Evolutionary conservation across 148 eudicot species (phyloP).

Genomic region (Pharnaceum exiguum): DNA sequence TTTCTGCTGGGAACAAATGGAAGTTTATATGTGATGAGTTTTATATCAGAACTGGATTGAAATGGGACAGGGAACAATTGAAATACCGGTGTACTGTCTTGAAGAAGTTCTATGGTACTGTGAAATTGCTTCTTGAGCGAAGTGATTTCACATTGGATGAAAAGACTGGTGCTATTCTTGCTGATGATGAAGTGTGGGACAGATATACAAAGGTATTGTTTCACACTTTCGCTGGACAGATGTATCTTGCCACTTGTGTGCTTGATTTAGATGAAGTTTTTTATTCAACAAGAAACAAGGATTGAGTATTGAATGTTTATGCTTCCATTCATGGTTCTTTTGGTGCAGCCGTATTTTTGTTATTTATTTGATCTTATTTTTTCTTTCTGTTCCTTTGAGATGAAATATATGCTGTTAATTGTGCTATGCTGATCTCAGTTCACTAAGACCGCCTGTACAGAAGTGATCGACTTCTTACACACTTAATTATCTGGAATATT

Average conservation of each 20-base stretch:
- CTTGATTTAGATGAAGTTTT: too few relatives aligned
- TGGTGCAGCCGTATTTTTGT: too few relatives aligned
- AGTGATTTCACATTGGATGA: conserved; percentile 57
- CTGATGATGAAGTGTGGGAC: conserved; percentile 55
- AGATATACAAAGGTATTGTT: conserved; percentile 41
- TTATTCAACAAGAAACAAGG: too few relatives aligned
- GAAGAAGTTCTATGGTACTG: conserved; percentile 48
- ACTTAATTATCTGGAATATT: too few relatives aligned
- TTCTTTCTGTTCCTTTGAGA: too few relatives aligned
- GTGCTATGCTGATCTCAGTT: too few relatives aligned
- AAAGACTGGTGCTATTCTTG: conserved; percentile 43
- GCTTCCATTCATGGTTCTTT: too few relatives aligned
- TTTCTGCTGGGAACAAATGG: conserved; percentile 55
- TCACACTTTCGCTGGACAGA: neutral
- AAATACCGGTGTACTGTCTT: conserved; percentile 46
- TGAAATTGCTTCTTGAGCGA: conserved; percentile 44
- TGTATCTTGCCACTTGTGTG: neutral
- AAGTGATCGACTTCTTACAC: too few relatives aligned
- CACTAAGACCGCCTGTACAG: too few relatives aligned
- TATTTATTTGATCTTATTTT: too few relatives aligned
- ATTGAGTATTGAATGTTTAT: too few relatives aligned
- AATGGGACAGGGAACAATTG: conserved; percentile 68
- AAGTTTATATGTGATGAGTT: conserved; percentile 49
- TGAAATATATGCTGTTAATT: too few relatives aligned
- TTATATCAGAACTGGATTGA: conserved; percentile 42